Evolutionary conservation across 352 stramenopile species (phyloP), one percentile per base, ranked within the genome.

Genomic region (Phytophthora brassicae): DNA sequence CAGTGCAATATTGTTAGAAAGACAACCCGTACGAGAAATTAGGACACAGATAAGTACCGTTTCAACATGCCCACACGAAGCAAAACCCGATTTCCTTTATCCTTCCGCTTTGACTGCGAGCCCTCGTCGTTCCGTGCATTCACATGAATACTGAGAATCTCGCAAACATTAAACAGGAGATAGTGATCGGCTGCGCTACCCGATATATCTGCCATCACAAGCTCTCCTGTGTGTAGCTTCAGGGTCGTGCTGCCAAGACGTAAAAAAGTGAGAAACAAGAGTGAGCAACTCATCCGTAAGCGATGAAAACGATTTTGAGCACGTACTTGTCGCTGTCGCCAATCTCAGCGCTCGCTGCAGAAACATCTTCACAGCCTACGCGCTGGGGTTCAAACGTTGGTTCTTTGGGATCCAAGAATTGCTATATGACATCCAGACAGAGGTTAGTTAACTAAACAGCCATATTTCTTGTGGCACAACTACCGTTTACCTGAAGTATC

Each of bases 161-260:
- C 80, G 58, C 83, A 92, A 4, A 94, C 82, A 26, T 91, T 71
- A 49, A 90, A 94, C 14, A 92, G 45, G 16, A 92, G 58, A 43
- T 85, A 87, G 59, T 92, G 80, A 45, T 93, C 81, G 31, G 87
- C 79, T 16, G 69, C 66, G 23, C 75, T 74, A 3, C 75, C 70
- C 2, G 71, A 75, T 22, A 90, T 72, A 55, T 94, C 86, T 1
- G 78, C 81, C n/a, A 92, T 71, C 19, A 94, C 69, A 36, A 94
- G 69, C 35, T 94, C 83, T 6, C 86, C 86, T 3, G 58, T 81
- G 64, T 90, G 63, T 31, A 92, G 56, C 35, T 89, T 89, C 11
- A 90, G 53, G 11, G 48, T 79, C 4, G 63, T 74, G 23, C 72
- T 86, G 42, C 11, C 26, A 69, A 45, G 50, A 17, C 23, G 24